Percentiles rank a stretch among this genome's conserved stretches.
Evolutionary conservation across 2,329 filamentous ascomycete genomes (phyloP).

Genomic region (Rosellinia necatrix): DNA sequence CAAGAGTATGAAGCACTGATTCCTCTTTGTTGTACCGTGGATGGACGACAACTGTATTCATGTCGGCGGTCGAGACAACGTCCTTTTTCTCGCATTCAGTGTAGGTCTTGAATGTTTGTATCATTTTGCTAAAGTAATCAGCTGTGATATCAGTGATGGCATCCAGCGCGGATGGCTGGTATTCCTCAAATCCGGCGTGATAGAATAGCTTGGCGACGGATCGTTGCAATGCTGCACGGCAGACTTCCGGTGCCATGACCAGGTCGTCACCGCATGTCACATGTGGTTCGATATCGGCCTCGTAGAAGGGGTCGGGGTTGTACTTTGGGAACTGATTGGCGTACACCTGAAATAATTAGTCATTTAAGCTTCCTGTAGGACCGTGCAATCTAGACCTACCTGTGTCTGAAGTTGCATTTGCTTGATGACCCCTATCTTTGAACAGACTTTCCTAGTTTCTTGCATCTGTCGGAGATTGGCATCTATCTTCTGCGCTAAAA

Average conservation of each 20-base stretch:
- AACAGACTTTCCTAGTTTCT: conserved; percentile 92
- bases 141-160: conserved; percentile 85
- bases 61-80: conserved; percentile 47
- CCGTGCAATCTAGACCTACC: conserved; percentile 53
- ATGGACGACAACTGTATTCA: conserved; percentile 54
- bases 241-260: conserved; percentile 82
- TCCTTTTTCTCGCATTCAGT: conserved; percentile 80
- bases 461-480: conserved; percentile 94
- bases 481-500: conserved; percentile 79
- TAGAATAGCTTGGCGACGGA: conserved; percentile 96
- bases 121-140: conserved; percentile 87
- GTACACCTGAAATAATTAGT: conserved; percentile 69
- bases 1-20: conserved; percentile 81
- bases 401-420: conserved; percentile 99
- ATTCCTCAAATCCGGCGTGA: conserved; percentile 94
- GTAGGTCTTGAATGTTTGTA: conserved; percentile 79
- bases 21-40: conserved; percentile 82
- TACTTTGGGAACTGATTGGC: conserved; percentile 98
- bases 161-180: conserved; percentile 92
- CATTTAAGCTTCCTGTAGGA: conserved; percentile 9
- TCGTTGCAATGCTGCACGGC: conserved; percentile 82
- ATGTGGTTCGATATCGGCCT: conserved; percentile 85
- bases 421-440: conserved; percentile 97
- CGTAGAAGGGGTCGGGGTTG: conserved; percentile 84
- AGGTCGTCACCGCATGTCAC: conserved; percentile 88